Base-by-base conservation (phyloP, 2,329 filamentous ascomycete species). In the Dactylellina sp. region DNA sequence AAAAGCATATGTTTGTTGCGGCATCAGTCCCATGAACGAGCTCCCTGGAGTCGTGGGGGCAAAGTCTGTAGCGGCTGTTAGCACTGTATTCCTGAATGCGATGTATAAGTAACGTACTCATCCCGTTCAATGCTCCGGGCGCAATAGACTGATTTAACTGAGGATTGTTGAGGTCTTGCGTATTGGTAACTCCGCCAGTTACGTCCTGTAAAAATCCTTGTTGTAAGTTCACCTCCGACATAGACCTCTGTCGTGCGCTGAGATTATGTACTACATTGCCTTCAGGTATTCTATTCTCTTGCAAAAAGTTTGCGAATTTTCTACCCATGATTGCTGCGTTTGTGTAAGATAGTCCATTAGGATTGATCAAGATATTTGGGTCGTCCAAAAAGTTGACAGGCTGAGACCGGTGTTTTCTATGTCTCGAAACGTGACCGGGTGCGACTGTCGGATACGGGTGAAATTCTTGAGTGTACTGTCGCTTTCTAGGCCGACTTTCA, bases 271-370 rank as follows among this genome's bases (percentile, higher is more conserved):
- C 44, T 46, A 65, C 53, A 64, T 72, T 56, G 20, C 66, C 60
- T 42, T 65, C 68, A 7, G 68, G 68, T 65, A 72, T 65, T 55
- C 68, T 72, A 47, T 72, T 72, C 59, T 72, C 68, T 65, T 72
- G 68, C 28, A 72, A 47, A 46, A 72, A 72, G 55, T 32, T 61
- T 49, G 52, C 60, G 46, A 65, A 72, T 55, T 72, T 72, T 65
- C 68, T 65, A 60, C 68, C 68, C 60, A 72, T 64, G 18, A 65
- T 60, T 18, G 68, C 68, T 25, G 60, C 52, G 47, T 60, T 72
- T 39, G 52, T 53, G 40, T 72, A 72, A 11, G 68, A 72, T 25
- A 65, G 47, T 4, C 68, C 55, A 16, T 56, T 47, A 6, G 68
- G 39, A 53, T 65, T 72, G 44, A 72, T 65, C 60, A 72, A 22